phyloP scores from a whole-genome alignment of 768 basidiomycete species.

The Suillus placidus region DNA sequence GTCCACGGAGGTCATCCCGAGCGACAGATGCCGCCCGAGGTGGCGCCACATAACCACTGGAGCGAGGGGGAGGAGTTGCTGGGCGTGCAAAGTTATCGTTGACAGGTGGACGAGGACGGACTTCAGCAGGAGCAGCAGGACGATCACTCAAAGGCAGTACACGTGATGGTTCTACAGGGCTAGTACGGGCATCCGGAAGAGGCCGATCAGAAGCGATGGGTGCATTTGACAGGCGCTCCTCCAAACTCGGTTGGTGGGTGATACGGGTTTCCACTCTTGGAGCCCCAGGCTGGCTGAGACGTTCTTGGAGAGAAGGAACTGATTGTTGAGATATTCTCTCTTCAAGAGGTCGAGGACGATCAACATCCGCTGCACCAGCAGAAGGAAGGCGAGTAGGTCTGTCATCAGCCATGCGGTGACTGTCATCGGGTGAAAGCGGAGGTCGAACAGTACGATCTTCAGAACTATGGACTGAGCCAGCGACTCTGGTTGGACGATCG shows the following conservation, averaged over 20 bases:
- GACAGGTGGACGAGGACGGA: constrained; percentile 17
- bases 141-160: constrained; percentile 13
- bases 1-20: constrained; percentile 38
- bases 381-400: constrained; percentile 17
- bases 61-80: constrained; percentile 18
- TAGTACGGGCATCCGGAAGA: constrained; percentile 22
- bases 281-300: constrained; percentile 36
- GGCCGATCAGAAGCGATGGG: constrained; percentile 27
- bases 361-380: constrained; percentile 28
- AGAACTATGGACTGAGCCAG: constrained; percentile 22
- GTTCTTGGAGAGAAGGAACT: constrained; percentile 41
- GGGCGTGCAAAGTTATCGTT: constrained; percentile 21
- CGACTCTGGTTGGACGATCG: constrained; percentile 35
- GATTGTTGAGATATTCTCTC: constrained; percentile 41
- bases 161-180: constrained; percentile 16
- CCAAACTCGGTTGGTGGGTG: constrained; percentile 38
- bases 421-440: constrained; percentile 17
- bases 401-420: constrained; percentile 20
- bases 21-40: constrained; percentile 28
- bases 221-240: constrained; percentile 44
- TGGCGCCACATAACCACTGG: constrained; percentile 17
- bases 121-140: constrained; percentile 20
- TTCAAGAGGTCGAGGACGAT: constrained; percentile 38
- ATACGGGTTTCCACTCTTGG: constrained; percentile 23
- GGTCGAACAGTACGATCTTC: constrained; percentile 27